These are phyloP conservation scores for Neopestalotiopsis sp. DNA, from an alignment of 2,329 filamentous ascomycete genomes.

Conservation along the genomic window DNA sequence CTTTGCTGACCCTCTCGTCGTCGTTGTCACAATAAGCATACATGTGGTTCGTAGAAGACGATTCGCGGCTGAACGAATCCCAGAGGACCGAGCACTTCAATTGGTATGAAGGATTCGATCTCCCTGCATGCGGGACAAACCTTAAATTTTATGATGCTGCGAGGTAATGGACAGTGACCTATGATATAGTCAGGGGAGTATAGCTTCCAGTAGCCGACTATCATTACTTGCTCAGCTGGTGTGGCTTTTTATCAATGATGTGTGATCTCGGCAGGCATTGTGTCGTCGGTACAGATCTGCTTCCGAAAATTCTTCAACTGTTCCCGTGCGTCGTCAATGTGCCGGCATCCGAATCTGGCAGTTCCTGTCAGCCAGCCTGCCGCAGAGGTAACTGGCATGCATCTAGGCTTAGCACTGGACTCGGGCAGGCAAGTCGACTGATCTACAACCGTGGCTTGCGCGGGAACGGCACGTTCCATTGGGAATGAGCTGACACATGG, in stretches of 20 bases:
- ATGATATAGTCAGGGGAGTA: neutral
- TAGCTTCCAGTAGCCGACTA: neutral
- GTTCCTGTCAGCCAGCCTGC: neutral
- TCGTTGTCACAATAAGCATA: neutral
- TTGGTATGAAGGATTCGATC: slow-evolving; percentile 1
- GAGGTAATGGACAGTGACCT: neutral
- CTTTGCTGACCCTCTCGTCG: neutral
- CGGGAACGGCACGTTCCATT: slow-evolving; percentile 14
- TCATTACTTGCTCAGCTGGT: neutral
- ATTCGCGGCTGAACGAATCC: neutral
- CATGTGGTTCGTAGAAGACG: neutral
- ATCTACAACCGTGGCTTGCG: slow-evolving; percentile 7
- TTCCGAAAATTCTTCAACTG: neutral
- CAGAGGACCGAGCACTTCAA: neutral
- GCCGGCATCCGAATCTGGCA: slow-evolving; percentile 2
- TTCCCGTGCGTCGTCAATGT: neutral
- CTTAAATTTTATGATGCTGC: slow-evolving; percentile 13
- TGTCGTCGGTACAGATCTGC: neutral
- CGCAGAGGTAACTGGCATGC: slow-evolving; percentile 1
- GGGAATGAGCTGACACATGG: slow-evolving; percentile 4
- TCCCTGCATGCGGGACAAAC: slow-evolving; percentile 8
- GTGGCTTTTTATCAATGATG: neutral
- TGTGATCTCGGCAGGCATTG: slow-evolving; percentile 2
- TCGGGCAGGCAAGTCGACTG: slow-evolving; percentile 2
- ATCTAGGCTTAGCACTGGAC: neutral